Evolutionary conservation across 2,329 filamentous ascomycete genomes (phyloP).

Genomic region (Sphaerulina vaccinii): DNA sequence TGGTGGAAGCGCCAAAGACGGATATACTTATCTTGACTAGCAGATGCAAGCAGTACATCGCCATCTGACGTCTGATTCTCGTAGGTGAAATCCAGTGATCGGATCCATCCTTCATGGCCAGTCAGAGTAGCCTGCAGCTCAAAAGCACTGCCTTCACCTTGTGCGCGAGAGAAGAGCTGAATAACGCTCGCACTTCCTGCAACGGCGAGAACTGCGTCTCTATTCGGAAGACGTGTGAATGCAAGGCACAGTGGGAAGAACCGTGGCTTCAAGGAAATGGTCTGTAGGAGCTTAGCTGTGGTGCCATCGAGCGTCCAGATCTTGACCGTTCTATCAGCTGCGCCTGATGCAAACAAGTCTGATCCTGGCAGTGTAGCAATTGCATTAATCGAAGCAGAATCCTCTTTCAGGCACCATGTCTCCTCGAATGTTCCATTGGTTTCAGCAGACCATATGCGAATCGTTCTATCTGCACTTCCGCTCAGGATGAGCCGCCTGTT

Average conservation of each 20-base stretch:
- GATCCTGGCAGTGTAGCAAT: slow-evolving; percentile 50
- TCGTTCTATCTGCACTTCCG: slow-evolving; percentile 75
- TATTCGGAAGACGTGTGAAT: slow-evolving; percentile 57
- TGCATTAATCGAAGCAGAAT: slow-evolving; percentile 72
- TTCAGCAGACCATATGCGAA: slow-evolving; percentile 60
- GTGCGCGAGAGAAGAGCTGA: slow-evolving; percentile 69
- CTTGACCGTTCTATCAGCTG: slow-evolving; percentile 62
- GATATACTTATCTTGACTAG: slow-evolving; percentile 96
- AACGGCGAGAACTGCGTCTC: slow-evolving; percentile 63
- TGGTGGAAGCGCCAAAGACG: slow-evolving; percentile 84
- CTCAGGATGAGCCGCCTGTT: slow-evolving; percentile 64
- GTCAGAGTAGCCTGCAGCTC: slow-evolving; percentile 71
- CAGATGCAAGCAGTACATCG: slow-evolving; percentile 82
- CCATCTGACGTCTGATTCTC: slow-evolving; percentile 56
- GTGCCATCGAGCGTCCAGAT: slow-evolving; percentile 62
- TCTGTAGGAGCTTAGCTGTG: slow-evolving; percentile 59
- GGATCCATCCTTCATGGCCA: slow-evolving; percentile 93
- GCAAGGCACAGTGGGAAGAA: slow-evolving; percentile 81
- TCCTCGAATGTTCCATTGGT: slow-evolving; percentile 40
- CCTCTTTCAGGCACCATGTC: slow-evolving; percentile 58
- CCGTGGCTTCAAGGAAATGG: slow-evolving; percentile 69
- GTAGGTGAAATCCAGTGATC: slow-evolving; percentile 74
- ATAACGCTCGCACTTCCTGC: slow-evolving; percentile 81
- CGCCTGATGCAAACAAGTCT: slow-evolving; percentile 56
- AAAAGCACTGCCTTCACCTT: slow-evolving; percentile 54